phyloP scores from a whole-genome alignment of 306 rosid species.

The Prunus fruticosa region DNA sequence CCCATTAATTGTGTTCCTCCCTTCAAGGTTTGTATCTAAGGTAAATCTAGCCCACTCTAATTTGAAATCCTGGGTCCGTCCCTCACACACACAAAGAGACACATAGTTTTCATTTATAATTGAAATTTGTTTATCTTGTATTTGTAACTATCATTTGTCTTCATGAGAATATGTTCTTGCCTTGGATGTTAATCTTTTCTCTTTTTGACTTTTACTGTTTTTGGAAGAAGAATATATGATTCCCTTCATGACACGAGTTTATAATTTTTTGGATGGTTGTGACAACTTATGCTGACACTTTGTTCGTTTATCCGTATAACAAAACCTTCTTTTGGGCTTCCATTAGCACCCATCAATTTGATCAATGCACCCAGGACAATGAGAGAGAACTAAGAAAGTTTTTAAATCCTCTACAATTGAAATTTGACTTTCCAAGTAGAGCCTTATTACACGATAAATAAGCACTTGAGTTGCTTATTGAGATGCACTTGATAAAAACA shows the following conservation, averaged over 20 bases:
- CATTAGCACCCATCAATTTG: too few species aligned
- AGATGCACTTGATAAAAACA: not conserved
- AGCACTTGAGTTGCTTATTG: not conserved
- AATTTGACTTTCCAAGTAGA: too few species aligned
- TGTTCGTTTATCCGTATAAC: not conserved
- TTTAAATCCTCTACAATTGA: too few species aligned
- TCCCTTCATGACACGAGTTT: slow-evolving; percentile 17
- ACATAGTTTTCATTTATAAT: not conserved
- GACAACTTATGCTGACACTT: not conserved
- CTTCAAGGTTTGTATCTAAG: too few species aligned
- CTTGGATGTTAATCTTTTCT: slow-evolving; percentile 20
- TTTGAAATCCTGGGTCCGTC: too few species aligned
- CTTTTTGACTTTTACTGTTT: slow-evolving; percentile 16
- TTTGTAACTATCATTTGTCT: not conserved
- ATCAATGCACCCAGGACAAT: too few species aligned
- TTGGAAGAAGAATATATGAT: not conserved
- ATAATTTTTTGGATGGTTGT: slow-evolving; percentile 10
- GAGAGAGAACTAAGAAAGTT: too few species aligned
- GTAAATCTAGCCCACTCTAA: too few species aligned
- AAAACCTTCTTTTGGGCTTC: not conserved
- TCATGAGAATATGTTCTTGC: slow-evolving; percentile 40
- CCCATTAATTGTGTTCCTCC: too few species aligned
- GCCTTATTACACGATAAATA: not conserved
- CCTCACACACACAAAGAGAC: too few species aligned
- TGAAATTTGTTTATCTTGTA: not conserved